A percentile compares a stretch with the other conserved stretches of the same genome.
Evolutionary conservation across 129 eudicot genomes (phyloP).

Genomic region (Oenanthe sinensis): DNA sequence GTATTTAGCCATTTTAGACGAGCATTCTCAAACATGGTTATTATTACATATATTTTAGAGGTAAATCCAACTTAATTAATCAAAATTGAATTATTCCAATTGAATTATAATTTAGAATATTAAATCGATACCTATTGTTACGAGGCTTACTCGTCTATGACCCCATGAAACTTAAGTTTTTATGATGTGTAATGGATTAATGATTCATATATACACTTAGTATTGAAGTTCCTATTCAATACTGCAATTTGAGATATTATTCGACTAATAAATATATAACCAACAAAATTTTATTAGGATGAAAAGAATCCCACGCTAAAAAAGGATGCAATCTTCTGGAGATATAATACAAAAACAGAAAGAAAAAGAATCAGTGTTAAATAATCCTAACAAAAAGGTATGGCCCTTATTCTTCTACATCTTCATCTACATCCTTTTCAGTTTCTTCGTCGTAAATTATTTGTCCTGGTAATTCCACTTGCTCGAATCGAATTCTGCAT

Average conservation of each 20-base stretch:
- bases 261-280: not conserved
- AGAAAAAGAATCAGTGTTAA: not conserved
- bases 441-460: not conserved
- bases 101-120: not conserved
- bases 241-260: not conserved
- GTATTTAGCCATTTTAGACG: not conserved
- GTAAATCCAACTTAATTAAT: too few species aligned
- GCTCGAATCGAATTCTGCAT: slow-evolving; percentile 3
- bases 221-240: not conserved
- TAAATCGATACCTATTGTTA: too few species aligned
- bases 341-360: not conserved
- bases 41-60: too few species aligned
- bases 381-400: not conserved
- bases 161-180: too few species aligned
- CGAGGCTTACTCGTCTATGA: too few species aligned
- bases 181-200: too few species aligned
- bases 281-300: not conserved
- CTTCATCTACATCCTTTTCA: not conserved
- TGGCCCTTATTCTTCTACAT: not conserved
- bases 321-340: not conserved
- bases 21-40: not conserved
- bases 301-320: not conserved
- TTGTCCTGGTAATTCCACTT: not conserved
- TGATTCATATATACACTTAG: too few species aligned
- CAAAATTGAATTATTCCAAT: not conserved